Evolutionary conservation across 176 grass and related monocot species (phyloP), one percentile per base, ranked within the genome.

Genomic region (Oryza australiensis): DNA sequence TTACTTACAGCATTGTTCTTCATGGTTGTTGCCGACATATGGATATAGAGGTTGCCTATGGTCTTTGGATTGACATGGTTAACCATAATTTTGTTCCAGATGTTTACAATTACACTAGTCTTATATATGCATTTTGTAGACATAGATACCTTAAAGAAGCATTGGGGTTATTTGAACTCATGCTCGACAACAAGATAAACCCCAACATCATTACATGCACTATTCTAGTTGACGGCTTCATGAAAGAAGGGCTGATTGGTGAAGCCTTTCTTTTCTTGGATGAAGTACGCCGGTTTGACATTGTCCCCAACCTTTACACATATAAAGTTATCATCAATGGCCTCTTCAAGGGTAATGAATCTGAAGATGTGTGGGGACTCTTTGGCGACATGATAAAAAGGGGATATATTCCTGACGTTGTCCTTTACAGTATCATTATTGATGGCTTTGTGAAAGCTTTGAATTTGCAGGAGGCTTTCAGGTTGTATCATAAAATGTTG

Each of bases 161-260:
- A 75, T 75, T 86, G 33, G 66, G 66, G n/a, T 60, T 87, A 63
- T 92, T 97, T 78, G 75, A 92, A 73, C 57, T 83, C 66, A 94
- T 92, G 87, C 71, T 94, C 83, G 80, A 80, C 33, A 86, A 84
- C 70, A 81, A 81, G 41, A 33, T 91, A 42, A 75, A 67, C 43
- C 95, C 92, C 30, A 97, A 75, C 84, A 84, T 89, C 45, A 59
- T 94, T 26, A 89, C 90, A 13, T 97, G 92, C 79, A 94, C 95
- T 62, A 60, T 94, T 68, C 85, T 97, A 75, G 66, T 89, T 60
- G 88, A 89, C n/a, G 73, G 75, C 34, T 88, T 92, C 24, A 83
- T 67, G 59, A 92, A 91, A 85, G 59, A 85, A 85, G 77, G 84
- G 34, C 67, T 70, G 40, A 83, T 87, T 18, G 33, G 69, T 86